Conservation (phyloP, 2,329 filamentous ascomycete genomes). For the Clonostachys solani region DNA sequence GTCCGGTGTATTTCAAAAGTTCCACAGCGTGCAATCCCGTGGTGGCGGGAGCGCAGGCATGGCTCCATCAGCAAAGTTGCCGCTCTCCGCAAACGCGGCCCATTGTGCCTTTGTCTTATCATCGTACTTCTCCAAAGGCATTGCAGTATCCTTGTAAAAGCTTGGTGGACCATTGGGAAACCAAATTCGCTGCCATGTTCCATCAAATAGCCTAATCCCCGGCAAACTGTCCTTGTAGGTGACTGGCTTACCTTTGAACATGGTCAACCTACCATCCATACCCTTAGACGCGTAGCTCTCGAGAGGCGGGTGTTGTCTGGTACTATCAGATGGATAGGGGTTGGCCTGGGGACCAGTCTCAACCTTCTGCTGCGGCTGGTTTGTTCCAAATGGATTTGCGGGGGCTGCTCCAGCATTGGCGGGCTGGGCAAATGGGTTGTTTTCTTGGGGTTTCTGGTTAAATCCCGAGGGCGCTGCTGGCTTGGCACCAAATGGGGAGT, state of each 20-base stretch:
- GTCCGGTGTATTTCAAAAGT: constrained; percentile 37
- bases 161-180: constrained; percentile 67
- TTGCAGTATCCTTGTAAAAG: constrained; percentile 60
- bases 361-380: constrained; percentile 9
- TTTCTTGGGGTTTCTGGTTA: too few relatives aligned
- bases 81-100: constrained; percentile 57
- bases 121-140: constrained; percentile 51
- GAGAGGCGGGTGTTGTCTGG: constrained; percentile 36
- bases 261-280: constrained; percentile 39
- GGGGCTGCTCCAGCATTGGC: too few relatives aligned
- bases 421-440: too few relatives aligned
- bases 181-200: constrained; percentile 62
- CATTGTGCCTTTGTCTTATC: constrained; percentile 61
- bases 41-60: constrained; percentile 78
- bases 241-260: constrained; percentile 63
- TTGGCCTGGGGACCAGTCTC: constrained; percentile 5
- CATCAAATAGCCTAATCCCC: constrained; percentile 45
- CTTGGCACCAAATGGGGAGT: too few relatives aligned
- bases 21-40: constrained; percentile 70
- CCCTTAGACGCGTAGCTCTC: constrained; percentile 37
- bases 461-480: too few relatives aligned
- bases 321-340: constrained; percentile 39
- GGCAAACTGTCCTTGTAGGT: constrained; percentile 48
- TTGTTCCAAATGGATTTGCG: constrained; percentile 17
- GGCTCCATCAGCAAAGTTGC: constrained; percentile 63